Percentiles rank a stretch among this genome's conserved stretches.
Evolutionary conservation across 805 yeast species (phyloP).

Genomic region (Teunomyces atbi): DNA sequence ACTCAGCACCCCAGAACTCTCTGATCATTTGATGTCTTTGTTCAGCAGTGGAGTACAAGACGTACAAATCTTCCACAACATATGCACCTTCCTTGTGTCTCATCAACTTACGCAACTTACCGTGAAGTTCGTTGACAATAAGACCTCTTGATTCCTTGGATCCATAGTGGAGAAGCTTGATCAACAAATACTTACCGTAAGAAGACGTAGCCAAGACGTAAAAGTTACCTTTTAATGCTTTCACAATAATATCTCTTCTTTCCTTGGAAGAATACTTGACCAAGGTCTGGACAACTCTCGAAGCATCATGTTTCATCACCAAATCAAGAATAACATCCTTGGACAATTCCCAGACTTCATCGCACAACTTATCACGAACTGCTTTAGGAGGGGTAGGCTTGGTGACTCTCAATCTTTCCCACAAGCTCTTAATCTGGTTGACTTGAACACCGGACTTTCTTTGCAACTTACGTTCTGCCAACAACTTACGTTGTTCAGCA

Average conservation of each 20-base stretch:
- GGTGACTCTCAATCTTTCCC: conserved; percentile 90
- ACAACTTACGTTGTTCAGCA: conserved; percentile 74
- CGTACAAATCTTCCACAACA: conserved; percentile 90
- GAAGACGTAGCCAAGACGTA: conserved; percentile 86
- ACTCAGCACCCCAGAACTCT: conserved; percentile 96
- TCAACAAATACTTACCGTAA: conserved; percentile 88
- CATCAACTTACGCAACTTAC: conserved; percentile 86
- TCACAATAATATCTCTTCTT: conserved; percentile 68
- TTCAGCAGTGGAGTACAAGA: conserved; percentile 76
- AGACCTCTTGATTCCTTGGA: conserved; percentile 72
- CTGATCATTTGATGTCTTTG: conserved; percentile 89
- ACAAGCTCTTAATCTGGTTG: conserved; percentile 75
- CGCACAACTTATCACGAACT: conserved; percentile 71
- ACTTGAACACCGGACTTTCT: conserved; percentile 87
- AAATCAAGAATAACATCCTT: conserved; percentile 77
- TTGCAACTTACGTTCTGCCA: conserved; percentile 80
- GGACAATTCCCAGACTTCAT: conserved; percentile 82
- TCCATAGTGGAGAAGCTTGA: conserved; percentile 90
- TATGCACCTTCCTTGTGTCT: conserved; percentile 98
- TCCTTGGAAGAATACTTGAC: conserved; percentile 81
- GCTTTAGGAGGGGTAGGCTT: conserved; percentile 77
- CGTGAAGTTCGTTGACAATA: conserved; percentile 83
- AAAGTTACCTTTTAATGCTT: conserved; percentile 69
- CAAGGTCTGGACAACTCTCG: conserved; percentile 92
- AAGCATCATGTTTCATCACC: conserved; percentile 93